phyloP scores from a whole-genome alignment of 768 basidiomycete genomes.

The Galerina marginata region DNA sequence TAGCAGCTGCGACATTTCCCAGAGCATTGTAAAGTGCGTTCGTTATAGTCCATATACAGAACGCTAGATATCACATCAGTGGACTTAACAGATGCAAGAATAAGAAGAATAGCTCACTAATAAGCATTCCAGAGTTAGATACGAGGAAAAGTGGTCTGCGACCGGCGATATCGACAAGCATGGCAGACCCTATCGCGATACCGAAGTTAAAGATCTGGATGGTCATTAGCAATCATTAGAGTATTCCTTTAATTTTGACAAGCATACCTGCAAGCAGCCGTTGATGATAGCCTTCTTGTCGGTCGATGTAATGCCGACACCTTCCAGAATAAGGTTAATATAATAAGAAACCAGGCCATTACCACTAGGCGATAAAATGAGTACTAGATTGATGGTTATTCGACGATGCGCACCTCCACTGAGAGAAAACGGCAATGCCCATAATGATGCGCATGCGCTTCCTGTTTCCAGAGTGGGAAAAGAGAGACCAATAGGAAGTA shows the following conservation, averaged over 20 bases:
- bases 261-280: slow-evolving; percentile 25
- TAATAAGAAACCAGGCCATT: slow-evolving; percentile 78
- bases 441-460: slow-evolving; percentile 71
- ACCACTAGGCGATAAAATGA: slow-evolving; percentile 41
- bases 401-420: slow-evolving; percentile 60
- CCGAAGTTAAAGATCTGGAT: slow-evolving; percentile 65
- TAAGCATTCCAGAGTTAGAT: slow-evolving; percentile 61
- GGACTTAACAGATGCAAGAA: neutral
- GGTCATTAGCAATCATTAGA: neutral
- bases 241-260: neutral
- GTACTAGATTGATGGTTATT: neutral
- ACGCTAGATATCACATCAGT: slow-evolving; percentile 39
- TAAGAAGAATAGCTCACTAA: slow-evolving; percentile 40
- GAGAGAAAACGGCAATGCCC: slow-evolving; percentile 70
- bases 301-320: slow-evolving; percentile 61
- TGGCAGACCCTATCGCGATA: slow-evolving; percentile 62
- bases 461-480: slow-evolving; percentile 67
- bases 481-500: slow-evolving; percentile 56
- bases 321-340: slow-evolving; percentile 68
- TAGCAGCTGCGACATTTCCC: slow-evolving; percentile 44
- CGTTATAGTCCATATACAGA: slow-evolving; percentile 59
- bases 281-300: slow-evolving; percentile 43
- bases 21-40: slow-evolving; percentile 47
- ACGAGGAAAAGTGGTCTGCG: slow-evolving; percentile 70
- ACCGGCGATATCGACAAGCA: slow-evolving; percentile 70